phyloP scores from a whole-genome alignment of 2,329 filamentous ascomycete species.

The Epichloe brachyelytri region DNA sequence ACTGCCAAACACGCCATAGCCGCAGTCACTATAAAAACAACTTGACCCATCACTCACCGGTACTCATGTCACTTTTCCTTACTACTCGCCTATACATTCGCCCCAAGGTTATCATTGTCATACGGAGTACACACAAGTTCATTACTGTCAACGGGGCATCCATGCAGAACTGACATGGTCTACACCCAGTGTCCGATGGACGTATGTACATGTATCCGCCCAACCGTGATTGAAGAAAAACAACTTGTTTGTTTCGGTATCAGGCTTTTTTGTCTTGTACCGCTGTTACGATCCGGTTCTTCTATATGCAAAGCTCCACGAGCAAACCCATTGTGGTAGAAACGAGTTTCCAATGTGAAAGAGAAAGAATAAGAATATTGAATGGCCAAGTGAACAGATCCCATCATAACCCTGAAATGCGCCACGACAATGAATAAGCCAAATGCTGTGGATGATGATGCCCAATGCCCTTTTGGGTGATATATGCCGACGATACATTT shows the following conservation, averaged over 20 bases:
- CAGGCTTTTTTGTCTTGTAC: slow-evolving; percentile 12
- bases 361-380: slow-evolving; percentile 14
- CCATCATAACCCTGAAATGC: slow-evolving; percentile 6
- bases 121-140: neutral
- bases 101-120: neutral
- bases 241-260: slow-evolving; percentile 12
- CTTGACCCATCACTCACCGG: no score
- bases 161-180: slow-evolving; percentile 3
- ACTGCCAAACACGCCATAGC: no score
- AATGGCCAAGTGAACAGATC: neutral
- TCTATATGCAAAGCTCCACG: slow-evolving; percentile 23
- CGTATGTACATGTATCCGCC: slow-evolving; percentile 16
- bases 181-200: slow-evolving; percentile 15
- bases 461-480: neutral
- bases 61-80: no score
- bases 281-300: slow-evolving; percentile 16
- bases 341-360: slow-evolving; percentile 14
- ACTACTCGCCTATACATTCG: neutral
- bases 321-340: slow-evolving; percentile 9
- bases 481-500: neutral
- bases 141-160: slow-evolving; percentile 7
- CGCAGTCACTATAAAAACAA: no score
- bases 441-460: slow-evolving; percentile 2
- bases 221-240: slow-evolving; percentile 9
- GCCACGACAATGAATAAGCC: slow-evolving; percentile 9